Conservation (phyloP, 2,329 filamentous ascomycete species). For the Alternaria ventricosa region DNA sequence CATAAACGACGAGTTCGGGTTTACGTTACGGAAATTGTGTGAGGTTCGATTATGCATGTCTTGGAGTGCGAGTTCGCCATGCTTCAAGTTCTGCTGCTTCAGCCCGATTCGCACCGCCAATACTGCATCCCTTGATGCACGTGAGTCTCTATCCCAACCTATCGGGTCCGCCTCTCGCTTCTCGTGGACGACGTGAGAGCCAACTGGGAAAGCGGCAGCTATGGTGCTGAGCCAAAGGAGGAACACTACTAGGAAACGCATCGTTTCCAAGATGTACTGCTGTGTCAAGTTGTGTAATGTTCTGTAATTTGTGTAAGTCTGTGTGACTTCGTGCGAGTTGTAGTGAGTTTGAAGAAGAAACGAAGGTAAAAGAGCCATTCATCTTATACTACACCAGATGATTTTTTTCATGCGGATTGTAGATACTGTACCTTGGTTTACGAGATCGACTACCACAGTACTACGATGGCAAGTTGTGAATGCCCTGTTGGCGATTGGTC, state of each 20-base stretch:
- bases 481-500: background rate
- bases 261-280: background rate
- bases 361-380: background rate
- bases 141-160: conserved; percentile 20
- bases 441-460: background rate
- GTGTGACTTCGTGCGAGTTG: background rate
- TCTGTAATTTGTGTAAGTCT: background rate
- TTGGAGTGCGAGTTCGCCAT: conserved; percentile 17
- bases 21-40: conserved; percentile 19
- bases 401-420: background rate
- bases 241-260: conserved; percentile 14
- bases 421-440: background rate
- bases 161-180: conserved; percentile 16
- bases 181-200: conserved; percentile 17
- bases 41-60: conserved; percentile 27
- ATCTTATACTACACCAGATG: background rate
- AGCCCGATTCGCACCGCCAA: conserved; percentile 21
- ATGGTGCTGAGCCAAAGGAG: conserved; percentile 10
- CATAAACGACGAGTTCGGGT: background rate
- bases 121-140: conserved; percentile 15
- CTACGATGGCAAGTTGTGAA: background rate
- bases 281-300: background rate
- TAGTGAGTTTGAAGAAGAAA: background rate
- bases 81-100: conserved; percentile 21
- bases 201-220: conserved; percentile 4